Evolutionary conservation across 2,329 filamentous ascomycete species (phyloP), one percentile per base, ranked within the genome.

Genomic region (Pezicula carpinea): DNA sequence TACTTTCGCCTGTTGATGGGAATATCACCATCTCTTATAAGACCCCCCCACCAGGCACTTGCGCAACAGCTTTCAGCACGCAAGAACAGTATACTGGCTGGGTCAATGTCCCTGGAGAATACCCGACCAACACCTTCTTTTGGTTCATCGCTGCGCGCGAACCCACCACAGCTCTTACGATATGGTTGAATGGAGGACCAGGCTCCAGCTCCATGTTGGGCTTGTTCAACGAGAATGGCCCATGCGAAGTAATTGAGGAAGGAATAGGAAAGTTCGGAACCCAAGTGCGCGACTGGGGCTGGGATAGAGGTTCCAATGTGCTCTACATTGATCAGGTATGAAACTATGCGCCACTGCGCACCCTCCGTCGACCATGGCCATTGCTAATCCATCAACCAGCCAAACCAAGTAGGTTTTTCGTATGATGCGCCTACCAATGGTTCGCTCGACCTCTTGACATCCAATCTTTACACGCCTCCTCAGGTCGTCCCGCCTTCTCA

Each of bases 61-160:
- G 85, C 64, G 75, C 70, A 39, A 87, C 85, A 1, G 78, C 77
- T 6, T 86, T 85, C 57, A 61, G 72, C 38, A 71, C 70, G 1
- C 85, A 89, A 64, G 76, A 82, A 62, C 85, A 88, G 62, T 86
- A 83, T 59, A 79, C 82, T 4, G 85, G 85, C 58, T 87, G 85
- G 75, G 79, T 88, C 47, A 74, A 68, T 44, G 65, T 87, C 5
- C 79, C 81, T 5, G 81, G 72, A 38, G 64, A 69, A 22, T 78
- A 72, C 54, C 65, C 72, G 15, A 74, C 74, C 36, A 79, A 69
- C 47, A 68, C 63, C 19, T 73, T 73, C 61, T 73, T 73, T 60
- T 73, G 70, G 69, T 73, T 73, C 50, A 66, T 73, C 53, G 67
- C 66, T 46, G 66, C 67, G 3, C 64, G 72, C 26, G 66, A 69